A percentile compares a stretch with the other conserved stretches of the same genome.
These are phyloP conservation scores for Arctium minus DNA, from an alignment of 129 eudicot genomes.

Conservation along the genomic window DNA sequence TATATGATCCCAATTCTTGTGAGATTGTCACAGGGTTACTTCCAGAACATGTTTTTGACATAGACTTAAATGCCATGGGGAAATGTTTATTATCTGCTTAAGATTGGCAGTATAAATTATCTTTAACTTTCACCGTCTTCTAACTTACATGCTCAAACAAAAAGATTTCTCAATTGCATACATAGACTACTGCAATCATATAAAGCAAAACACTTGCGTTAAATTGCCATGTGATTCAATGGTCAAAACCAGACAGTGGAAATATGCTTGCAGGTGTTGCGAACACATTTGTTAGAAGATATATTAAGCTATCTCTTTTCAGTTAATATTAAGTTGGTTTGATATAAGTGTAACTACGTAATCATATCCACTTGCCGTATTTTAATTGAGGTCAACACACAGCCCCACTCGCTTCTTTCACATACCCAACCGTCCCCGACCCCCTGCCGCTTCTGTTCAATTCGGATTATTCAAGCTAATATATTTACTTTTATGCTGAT, in stretches of 20 bases:
- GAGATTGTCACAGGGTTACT: neutral
- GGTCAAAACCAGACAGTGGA: too few relatives aligned
- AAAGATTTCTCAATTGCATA: neutral
- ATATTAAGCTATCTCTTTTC: too few relatives aligned
- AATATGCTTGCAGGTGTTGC: too few relatives aligned
- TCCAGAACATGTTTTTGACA: neutral
- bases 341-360: too few relatives aligned
- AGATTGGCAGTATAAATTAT: neutral
- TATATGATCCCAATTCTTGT: neutral
- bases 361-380: too few relatives aligned
- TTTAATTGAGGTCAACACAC: too few relatives aligned
- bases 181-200: neutral
- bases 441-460: too few relatives aligned
- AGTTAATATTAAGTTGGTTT: too few relatives aligned
- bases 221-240: neutral
- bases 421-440: too few relatives aligned
- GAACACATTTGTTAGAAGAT: too few relatives aligned
- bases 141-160: neutral
- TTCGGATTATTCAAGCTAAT: too few relatives aligned
- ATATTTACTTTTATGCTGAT: neutral
- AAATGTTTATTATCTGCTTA: neutral
- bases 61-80: constrained; percentile 3
- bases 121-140: neutral
- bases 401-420: too few relatives aligned
- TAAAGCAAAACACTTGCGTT: neutral